phyloP scores from a whole-genome alignment of 345 rosid genomes.

The Rhizophora mangle region DNA sequence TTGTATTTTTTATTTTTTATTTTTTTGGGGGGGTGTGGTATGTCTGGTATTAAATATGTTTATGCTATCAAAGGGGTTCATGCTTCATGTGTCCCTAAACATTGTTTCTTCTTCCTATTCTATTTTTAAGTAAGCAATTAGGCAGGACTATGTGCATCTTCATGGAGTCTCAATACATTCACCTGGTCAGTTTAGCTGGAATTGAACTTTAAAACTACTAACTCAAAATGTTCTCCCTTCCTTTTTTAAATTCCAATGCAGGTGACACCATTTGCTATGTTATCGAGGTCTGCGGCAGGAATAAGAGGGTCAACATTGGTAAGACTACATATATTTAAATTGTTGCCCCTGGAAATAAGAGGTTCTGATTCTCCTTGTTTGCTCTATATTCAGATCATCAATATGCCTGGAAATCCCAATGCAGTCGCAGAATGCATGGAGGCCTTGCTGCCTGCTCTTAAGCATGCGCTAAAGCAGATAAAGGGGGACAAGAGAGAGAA shows the following conservation, averaged over 20 bases:
- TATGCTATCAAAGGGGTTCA: too few relatives aligned
- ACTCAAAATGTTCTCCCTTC: too few relatives aligned
- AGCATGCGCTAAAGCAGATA: constrained; percentile 84
- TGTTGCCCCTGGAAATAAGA: background rate
- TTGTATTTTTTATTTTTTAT: too few relatives aligned
- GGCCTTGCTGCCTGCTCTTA: constrained; percentile 79
- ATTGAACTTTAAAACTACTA: background rate
- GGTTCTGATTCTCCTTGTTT: background rate
- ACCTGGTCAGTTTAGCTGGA: too few relatives aligned
- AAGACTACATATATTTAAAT: constrained; percentile 14
- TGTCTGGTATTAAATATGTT: too few relatives aligned
- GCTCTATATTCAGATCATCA: constrained; percentile 57
- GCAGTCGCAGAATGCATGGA: constrained; percentile 95
- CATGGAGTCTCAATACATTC: too few relatives aligned
- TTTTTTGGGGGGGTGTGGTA: too few relatives aligned
- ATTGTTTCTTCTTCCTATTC: too few relatives aligned
- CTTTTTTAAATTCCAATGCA: constrained; percentile 26
- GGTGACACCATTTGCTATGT: constrained; percentile 97
- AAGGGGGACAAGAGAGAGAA: constrained; percentile 94
- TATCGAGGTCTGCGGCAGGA: constrained; percentile 91
- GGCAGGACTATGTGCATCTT: too few relatives aligned
- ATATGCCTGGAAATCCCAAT: constrained; percentile 97
- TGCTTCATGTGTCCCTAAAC: too few relatives aligned
- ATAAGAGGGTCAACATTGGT: constrained; percentile 94
- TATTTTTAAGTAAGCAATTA: too few relatives aligned